These are phyloP conservation scores for Nematocida parisii DNA, from an alignment of 371 early-diverging fungal species.

Conservation along the genomic window DNA sequence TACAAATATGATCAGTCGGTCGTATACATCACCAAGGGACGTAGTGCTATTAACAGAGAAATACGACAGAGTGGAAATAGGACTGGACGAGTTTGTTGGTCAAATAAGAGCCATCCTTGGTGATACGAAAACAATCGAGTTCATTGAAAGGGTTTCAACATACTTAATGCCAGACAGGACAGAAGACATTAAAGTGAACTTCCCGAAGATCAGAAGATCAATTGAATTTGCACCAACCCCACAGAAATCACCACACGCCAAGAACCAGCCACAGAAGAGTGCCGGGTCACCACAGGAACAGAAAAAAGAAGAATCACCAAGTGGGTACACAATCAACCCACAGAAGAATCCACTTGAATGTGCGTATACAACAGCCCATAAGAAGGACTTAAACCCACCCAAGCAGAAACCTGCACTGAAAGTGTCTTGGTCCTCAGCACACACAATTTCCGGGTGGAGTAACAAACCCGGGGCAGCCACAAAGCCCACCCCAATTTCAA, in stretches of 20 bases:
- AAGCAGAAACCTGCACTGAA: neutral
- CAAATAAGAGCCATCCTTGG: slow-evolving; percentile 40
- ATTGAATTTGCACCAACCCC: slow-evolving; percentile 64
- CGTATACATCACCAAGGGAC: neutral
- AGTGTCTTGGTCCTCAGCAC: neutral
- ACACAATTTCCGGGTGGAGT: neutral
- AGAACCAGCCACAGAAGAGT: neutral
- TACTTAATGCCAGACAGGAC: slow-evolving; percentile 47
- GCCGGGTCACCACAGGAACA: neutral
- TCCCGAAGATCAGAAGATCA: slow-evolving; percentile 51
- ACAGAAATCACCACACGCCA: neutral
- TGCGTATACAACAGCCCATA: neutral
- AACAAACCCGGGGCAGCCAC: neutral
- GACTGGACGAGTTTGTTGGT: slow-evolving; percentile 52
- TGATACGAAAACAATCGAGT: slow-evolving; percentile 43
- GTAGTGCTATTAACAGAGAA: slow-evolving; percentile 5
- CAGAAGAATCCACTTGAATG: neutral
- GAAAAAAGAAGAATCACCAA: neutral
- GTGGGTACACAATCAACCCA: no score
- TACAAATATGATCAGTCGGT: slow-evolving; percentile 27
- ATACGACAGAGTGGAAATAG: slow-evolving; percentile 39
- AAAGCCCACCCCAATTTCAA: slow-evolving; percentile 12
- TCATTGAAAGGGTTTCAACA: slow-evolving; percentile 48
- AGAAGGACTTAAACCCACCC: no score
- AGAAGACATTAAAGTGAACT: slow-evolving; percentile 51